Conservation (phyloP, 1,139 yeast species). For the Geotrichum carabidarum region DNA sequence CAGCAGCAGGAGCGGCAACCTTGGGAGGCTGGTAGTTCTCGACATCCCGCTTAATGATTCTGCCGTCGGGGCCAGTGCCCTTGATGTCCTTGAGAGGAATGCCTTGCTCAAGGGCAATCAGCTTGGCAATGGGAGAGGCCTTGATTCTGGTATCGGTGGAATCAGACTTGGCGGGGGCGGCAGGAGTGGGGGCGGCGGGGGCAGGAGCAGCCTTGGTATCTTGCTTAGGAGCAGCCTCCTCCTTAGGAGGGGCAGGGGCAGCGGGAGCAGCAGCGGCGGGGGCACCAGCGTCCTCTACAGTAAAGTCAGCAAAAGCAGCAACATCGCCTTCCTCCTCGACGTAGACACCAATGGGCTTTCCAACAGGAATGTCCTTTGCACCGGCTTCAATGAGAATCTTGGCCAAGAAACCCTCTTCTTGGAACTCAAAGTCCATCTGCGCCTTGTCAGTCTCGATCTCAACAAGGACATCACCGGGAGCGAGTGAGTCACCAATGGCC, state of each 20-base stretch:
- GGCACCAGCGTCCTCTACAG: slow-evolving; percentile 75
- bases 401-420: slow-evolving; percentile 95
- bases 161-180: slow-evolving; percentile 31
- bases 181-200: slow-evolving; percentile 35
- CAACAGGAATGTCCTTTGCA: slow-evolving; percentile 84
- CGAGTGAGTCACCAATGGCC: slow-evolving; percentile 68
- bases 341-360: slow-evolving; percentile 93
- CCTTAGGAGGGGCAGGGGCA: slow-evolving; percentile 27
- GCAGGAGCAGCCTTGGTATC: slow-evolving; percentile 26
- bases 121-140: slow-evolving; percentile 95
- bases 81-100: slow-evolving; percentile 74
- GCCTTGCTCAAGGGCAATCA: slow-evolving; percentile 89
- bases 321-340: slow-evolving; percentile 86
- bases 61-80: slow-evolving; percentile 94
- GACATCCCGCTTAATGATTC: slow-evolving; percentile 86
- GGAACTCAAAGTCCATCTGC: slow-evolving; percentile 97
- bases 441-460: slow-evolving; percentile 99
- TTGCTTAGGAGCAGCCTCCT: slow-evolving; percentile 30
- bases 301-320: slow-evolving; percentile 78
- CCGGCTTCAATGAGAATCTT: slow-evolving; percentile 84
- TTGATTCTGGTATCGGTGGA: slow-evolving; percentile 59
- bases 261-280: slow-evolving; percentile 45
- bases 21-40: slow-evolving; percentile 52
- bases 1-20: slow-evolving; percentile 42
- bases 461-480: slow-evolving; percentile 91